Base-by-base conservation (phyloP, 2,329 filamentous ascomycete species). In the Neocatenulostroma microsporum region DNA sequence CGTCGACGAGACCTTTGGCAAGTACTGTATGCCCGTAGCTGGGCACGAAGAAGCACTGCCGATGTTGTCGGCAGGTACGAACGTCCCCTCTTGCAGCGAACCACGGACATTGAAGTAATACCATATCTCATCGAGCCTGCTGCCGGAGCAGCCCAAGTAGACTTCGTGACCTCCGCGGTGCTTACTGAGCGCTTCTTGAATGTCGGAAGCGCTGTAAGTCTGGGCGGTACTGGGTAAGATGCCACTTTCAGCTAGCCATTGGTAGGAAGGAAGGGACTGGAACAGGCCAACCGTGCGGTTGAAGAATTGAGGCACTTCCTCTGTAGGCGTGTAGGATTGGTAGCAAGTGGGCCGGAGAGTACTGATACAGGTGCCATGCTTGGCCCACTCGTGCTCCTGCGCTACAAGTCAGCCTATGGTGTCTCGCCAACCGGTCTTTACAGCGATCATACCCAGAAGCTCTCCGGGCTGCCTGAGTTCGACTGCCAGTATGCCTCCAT, bases 351-450 rank as follows among this genome's bases (percentile, higher is more conserved):
- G n/a, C n/a, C n/a, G n/a, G n/a, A n/a, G n/a, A n/a, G n/a, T n/a
- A n/a, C n/a, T n/a, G n/a, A n/a, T n/a, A n/a, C n/a, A n/a, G n/a
- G 80, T 83, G 23, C 82, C 80, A 56, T 84, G 80, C 57, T 82
- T 83, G 56, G 70, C 69, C 11, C 11, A 35, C 17, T 35, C 32
- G 15, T 35, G 32, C 32, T 35, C 68, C n/a, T n/a, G n/a, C n/a
- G n/a, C n/a, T n/a, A n/a, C n/a, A n/a, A n/a, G n/a, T n/a, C n/a
- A n/a, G n/a, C n/a, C n/a, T n/a, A n/a, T n/a, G n/a, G n/a, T n/a
- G n/a, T n/a, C n/a, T 25, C 23, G 9, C 23, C 9, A 25, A 84
- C 54, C 84, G 80, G 58, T 82, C 44, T 48, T 74, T n/a, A n/a
- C n/a, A n/a, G n/a, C n/a, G n/a, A n/a, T n/a, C n/a, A n/a, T n/a